Evolutionary conservation across 202 grass and related monocot species (phyloP), one percentile per base, ranked within the genome.

Genomic region (Tripidium arundinaceum): DNA sequence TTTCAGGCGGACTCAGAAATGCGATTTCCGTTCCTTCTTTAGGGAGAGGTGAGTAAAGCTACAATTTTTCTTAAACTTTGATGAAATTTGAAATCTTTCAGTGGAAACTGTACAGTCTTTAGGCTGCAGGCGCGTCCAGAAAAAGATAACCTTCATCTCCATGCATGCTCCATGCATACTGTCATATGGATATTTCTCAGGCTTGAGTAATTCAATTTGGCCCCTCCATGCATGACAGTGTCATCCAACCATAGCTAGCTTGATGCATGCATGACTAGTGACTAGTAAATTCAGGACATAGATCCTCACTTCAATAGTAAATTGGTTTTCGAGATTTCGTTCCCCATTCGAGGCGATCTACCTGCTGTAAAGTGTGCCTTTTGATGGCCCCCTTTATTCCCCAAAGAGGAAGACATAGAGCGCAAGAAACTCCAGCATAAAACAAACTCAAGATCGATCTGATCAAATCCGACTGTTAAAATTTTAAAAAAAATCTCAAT

Each of bases 391-490:
- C 60, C 67, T 89, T 89, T 89, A 85, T 89, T 85, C 87, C 52
- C 81, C 41, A 33, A 82, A 36, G 83, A 77, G 26, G 79, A 70
- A 64, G 65, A 64, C 57, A 58, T 46, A 10, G 57, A 45, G 66
- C 78, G 67, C 78, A 78, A 85, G 59, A 89, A 85, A 89, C 82
- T 50, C 58, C 29, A 50, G 59, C 29, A 70, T 72, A 89, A 89
- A 81, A 89, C 87, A 81, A 89, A 85, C 45, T 72, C 55, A 61
- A 80, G 78, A 70, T 80, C 36, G 49, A 81, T 81, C 65, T 24
- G 21, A 85, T 72, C 72, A 71, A 76, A 76, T 84, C 86, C 77
- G 57, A 46, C 34, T 31, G 82, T 31, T 31, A 3, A 31, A 31
- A 31, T n/a, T n/a, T n/a, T n/a, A n/a, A n/a, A 31, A 31, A 31